A percentile compares a stretch with the other conserved stretches of the same genome.
phyloP scores from a whole-genome alignment of 1,284 basidiomycete genomes.

The Tranzscheliella williamsii region DNA sequence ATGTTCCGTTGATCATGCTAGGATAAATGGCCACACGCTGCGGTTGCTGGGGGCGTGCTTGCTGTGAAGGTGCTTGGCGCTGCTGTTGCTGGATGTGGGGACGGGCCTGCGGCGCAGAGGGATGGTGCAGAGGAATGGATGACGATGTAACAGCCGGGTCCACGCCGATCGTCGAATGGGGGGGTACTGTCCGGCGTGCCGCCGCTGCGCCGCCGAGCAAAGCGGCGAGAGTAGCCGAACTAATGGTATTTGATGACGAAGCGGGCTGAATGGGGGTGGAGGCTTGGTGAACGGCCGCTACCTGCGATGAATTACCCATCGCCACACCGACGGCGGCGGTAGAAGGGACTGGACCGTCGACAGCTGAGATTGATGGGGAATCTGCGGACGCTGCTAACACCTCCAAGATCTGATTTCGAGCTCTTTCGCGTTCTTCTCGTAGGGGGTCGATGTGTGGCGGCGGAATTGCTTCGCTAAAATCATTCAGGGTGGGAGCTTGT shows the following conservation, averaged over 20 bases:
- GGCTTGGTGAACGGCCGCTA: too few relatives aligned
- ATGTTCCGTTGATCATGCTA: constrained; percentile 46
- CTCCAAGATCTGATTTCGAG: constrained; percentile 29
- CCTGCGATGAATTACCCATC: too few relatives aligned
- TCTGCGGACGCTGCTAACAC: constrained; percentile 2
- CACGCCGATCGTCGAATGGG: too few relatives aligned
- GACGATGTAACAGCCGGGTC: too few relatives aligned
- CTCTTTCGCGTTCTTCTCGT: constrained; percentile 30
- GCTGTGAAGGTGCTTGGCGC: too few relatives aligned
- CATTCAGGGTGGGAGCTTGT: too few relatives aligned
- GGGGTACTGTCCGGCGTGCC: neutral
- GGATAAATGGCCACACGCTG: constrained; percentile 17
- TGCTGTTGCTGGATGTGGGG: too few relatives aligned
- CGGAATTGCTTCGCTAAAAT: constrained; percentile 21
- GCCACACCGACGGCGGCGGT: too few relatives aligned
- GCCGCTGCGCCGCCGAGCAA: constrained; percentile 12
- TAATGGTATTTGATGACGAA: neutral
- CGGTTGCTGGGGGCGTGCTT: constrained; percentile 1
- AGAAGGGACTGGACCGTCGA: too few relatives aligned
- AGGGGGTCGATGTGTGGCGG: constrained; percentile 28
- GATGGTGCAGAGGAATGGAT: too few relatives aligned
- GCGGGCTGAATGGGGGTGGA: neutral
- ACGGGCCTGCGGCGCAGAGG: too few relatives aligned
- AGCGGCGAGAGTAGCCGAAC: constrained; percentile 3
- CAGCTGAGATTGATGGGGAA: too few relatives aligned